Evolutionary conservation across 2,329 filamentous ascomycete genomes (phyloP).

Genomic region (Microcyclosporella mali): DNA sequence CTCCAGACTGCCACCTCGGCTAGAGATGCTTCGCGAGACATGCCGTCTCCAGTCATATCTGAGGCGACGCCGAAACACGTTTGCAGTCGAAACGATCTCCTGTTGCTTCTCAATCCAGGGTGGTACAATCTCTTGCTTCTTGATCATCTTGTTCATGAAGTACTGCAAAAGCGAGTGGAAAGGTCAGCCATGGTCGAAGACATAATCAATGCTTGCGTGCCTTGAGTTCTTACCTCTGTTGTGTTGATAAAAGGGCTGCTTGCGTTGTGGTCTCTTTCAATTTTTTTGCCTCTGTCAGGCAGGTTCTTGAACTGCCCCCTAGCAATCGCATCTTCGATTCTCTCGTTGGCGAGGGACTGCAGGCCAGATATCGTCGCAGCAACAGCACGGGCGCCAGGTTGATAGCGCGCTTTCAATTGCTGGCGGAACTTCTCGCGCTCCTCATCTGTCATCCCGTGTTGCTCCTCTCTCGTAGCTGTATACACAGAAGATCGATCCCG

Average conservation of each 20-base stretch:
- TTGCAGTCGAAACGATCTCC: slow-evolving; percentile 65
- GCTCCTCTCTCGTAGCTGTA: slow-evolving; percentile 44
- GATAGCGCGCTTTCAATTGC: slow-evolving; percentile 76
- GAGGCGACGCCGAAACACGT: slow-evolving; percentile 66
- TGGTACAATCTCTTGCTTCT: slow-evolving; percentile 88
- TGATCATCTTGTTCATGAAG: slow-evolving; percentile 97
- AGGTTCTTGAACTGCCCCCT: slow-evolving; percentile 85
- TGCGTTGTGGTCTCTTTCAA: slow-evolving; percentile 75
- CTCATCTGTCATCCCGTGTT: slow-evolving; percentile 56
- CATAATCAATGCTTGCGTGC: too few relatives aligned
- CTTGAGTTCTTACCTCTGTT: too few relatives aligned
- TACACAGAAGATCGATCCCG: slow-evolving; percentile 55
- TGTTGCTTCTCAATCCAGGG: slow-evolving; percentile 99
- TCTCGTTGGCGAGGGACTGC: slow-evolving; percentile 76
- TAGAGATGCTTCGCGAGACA: slow-evolving; percentile 70
- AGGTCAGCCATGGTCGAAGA: too few relatives aligned
- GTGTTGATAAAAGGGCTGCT: slow-evolving; percentile 90
- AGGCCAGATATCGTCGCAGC: slow-evolving; percentile 74
- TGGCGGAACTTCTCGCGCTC: slow-evolving; percentile 66
- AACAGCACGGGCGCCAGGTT: slow-evolving; percentile 63
- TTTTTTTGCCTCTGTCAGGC: slow-evolving; percentile 62
- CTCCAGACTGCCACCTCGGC: slow-evolving; percentile 66
- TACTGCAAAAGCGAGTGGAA: too few relatives aligned
- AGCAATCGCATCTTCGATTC: slow-evolving; percentile 90
- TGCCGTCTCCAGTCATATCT: slow-evolving; percentile 80